Conservation (phyloP, 1,284 basidiomycete genomes). For the Tilletiaria anomala region DNA sequence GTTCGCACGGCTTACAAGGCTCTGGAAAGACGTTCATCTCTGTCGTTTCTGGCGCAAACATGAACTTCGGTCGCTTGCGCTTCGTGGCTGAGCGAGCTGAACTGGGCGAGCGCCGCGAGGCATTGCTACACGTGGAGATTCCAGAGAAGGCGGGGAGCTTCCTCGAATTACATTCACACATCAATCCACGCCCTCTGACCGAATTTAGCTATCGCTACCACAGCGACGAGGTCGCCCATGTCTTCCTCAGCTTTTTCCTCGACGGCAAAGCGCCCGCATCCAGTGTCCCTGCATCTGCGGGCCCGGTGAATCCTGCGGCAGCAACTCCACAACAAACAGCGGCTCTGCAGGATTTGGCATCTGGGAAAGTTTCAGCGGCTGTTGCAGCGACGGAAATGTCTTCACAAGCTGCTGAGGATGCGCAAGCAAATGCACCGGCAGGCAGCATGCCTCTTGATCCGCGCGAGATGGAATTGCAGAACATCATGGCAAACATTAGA, state of each 20-base stretch:
- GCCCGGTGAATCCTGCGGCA: too few species aligned
- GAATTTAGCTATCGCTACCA: slow-evolving; percentile 86
- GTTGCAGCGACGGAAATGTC: neutral
- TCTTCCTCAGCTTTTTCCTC: slow-evolving; percentile 82
- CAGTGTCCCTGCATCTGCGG: too few species aligned
- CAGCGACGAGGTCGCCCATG: slow-evolving; percentile 50
- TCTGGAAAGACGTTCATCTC: slow-evolving; percentile 77
- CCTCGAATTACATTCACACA: slow-evolving; percentile 66
- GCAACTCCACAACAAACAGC: too few species aligned
- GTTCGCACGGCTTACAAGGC: slow-evolving; percentile 63
- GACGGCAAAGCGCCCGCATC: slow-evolving; percentile 26
- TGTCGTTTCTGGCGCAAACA: slow-evolving; percentile 89
- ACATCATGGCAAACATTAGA: slow-evolving; percentile 46
- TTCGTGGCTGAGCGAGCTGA: slow-evolving; percentile 97
- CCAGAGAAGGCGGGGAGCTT: slow-evolving; percentile 77
- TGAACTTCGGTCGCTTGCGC: slow-evolving; percentile 91
- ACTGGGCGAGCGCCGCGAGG: slow-evolving; percentile 86
- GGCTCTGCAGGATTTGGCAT: neutral
- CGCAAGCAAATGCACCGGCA: neutral
- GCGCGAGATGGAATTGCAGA: slow-evolving; percentile 11
- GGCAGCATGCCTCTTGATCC: neutral
- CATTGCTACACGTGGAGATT: slow-evolving; percentile 77
- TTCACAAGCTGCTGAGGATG: neutral
- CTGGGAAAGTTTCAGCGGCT: neutral
- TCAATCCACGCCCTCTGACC: slow-evolving; percentile 83